Conservation (phyloP, 805 yeast species). For the Saccharomyces eubayanus region DNA sequence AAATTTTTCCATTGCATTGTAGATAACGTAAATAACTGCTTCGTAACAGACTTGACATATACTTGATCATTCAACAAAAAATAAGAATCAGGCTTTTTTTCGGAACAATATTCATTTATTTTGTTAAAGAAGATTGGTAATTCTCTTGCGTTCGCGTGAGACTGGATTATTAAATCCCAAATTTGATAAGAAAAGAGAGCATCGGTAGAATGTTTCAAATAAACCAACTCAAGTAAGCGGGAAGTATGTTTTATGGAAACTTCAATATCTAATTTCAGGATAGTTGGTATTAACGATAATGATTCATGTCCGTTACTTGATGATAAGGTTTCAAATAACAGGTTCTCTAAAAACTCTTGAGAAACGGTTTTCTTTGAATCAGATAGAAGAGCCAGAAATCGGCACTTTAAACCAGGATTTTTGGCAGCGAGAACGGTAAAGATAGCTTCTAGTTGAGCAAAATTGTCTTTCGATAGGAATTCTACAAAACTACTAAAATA, state of each 20-base stretch:
- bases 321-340: slow-evolving; percentile 13
- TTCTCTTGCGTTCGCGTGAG: slow-evolving; percentile 53
- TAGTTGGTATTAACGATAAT: slow-evolving; percentile 40
- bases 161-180: slow-evolving; percentile 34
- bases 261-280: slow-evolving; percentile 49
- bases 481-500: slow-evolving; percentile 18
- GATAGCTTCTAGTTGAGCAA: slow-evolving; percentile 37
- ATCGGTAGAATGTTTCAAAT: background rate
- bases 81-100: background rate
- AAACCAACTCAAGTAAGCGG: slow-evolving; percentile 1
- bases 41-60: slow-evolving; percentile 35
- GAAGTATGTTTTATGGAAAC: slow-evolving; percentile 43
- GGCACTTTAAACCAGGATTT: slow-evolving; percentile 36
- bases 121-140: slow-evolving; percentile 39
- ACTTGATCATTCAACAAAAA: slow-evolving; percentile 20
- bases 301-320: slow-evolving; percentile 18
- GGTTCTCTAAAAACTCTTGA: slow-evolving; percentile 37
- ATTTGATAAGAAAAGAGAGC: slow-evolving; percentile 5
- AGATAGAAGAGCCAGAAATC: slow-evolving; percentile 40
- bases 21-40: slow-evolving; percentile 39
- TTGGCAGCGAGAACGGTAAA: slow-evolving; percentile 36
- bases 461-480: slow-evolving; percentile 18
- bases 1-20: slow-evolving; percentile 35
- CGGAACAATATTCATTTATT: slow-evolving; percentile 33
- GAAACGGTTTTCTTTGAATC: slow-evolving; percentile 47